Base-by-base conservation (phyloP, 202 grass and related monocot genomes). In the Digitaria exilis region DNA sequence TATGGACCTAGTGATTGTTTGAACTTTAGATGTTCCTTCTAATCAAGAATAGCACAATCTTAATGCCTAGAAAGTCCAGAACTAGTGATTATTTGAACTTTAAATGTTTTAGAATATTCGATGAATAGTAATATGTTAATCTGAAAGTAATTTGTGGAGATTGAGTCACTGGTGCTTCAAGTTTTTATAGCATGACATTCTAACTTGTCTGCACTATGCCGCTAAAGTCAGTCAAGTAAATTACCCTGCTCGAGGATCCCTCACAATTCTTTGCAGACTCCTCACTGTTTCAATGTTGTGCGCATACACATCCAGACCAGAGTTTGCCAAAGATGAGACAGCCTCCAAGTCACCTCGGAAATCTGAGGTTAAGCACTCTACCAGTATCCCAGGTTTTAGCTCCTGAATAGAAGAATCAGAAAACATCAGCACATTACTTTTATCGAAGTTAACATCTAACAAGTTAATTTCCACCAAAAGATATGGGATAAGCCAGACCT, bases 231-330 rank as follows among this genome's bases (percentile, higher is more conserved):
- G 25, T 49, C 28, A 75, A 83, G 7, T 5, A 1, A 9, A 68
- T 67, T 91, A 94, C 91, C 87, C 94, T 71, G 94, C 92, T 77
- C 92, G 88, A 34, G 94, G 92, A 87, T 97, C 90, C 76, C 92
- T 97, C 29, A 94, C 92, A 58, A 97, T 84, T 84, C 84, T 89
- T 65, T 97, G 92, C 39, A 97, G 41, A 39, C 90, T 85, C 81
- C 59, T 94, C 69, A 97, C 90, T 0, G 92, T 95, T 88, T 97
- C 95, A 66, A 97, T 95, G 65, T 93, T 94, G 76, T 90, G 95
- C 0, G 92, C 90, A 87, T 88, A 98, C 34, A 95, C 90, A 85
- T 95, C 90, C 18, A 95, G 82, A 19, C 88, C 92, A 56, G 88
- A 98, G 71, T 87, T 83, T 73, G 79, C 82, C 73, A 97, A 76